Percentiles rank a stretch among this genome's conserved stretches.
Conservation (phyloP, 2,329 filamentous ascomycete species). For the Seiridium unicorne region DNA sequence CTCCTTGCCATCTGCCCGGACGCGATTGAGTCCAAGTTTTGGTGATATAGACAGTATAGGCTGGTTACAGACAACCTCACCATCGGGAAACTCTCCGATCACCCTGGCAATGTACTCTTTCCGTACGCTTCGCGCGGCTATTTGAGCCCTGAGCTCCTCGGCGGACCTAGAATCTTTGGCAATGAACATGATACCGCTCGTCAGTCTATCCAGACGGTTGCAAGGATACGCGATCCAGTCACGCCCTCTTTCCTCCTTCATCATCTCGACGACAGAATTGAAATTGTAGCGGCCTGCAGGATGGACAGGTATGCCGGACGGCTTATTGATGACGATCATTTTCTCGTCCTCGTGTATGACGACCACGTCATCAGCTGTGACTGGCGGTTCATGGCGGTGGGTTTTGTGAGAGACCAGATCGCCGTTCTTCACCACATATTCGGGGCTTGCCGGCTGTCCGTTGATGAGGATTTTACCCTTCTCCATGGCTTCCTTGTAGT, state of each 20-base stretch:
- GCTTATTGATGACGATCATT: slow-evolving; percentile 96
- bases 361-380: slow-evolving; percentile 74
- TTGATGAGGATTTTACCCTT: slow-evolving; percentile 78
- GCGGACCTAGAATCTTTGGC: slow-evolving; percentile 82
- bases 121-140: slow-evolving; percentile 76
- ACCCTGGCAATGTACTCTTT: slow-evolving; percentile 96
- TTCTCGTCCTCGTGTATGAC: slow-evolving; percentile 90
- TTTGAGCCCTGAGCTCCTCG: slow-evolving; percentile 72
- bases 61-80: slow-evolving; percentile 87
- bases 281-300: slow-evolving; percentile 93
- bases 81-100: slow-evolving; percentile 86
- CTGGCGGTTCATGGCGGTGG: slow-evolving; percentile 93
- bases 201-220: slow-evolving; percentile 90
- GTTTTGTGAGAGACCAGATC: slow-evolving; percentile 90
- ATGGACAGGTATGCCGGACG: slow-evolving; percentile 91
- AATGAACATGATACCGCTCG: slow-evolving; percentile 97
- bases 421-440: slow-evolving; percentile 79
- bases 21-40: slow-evolving; percentile 89
- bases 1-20: slow-evolving; percentile 88
- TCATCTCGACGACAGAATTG: slow-evolving; percentile 92
- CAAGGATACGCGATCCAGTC: slow-evolving; percentile 66
- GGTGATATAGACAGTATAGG: slow-evolving; percentile 93
- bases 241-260: slow-evolving; percentile 69
- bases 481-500: slow-evolving; percentile 85
- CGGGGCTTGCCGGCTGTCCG: slow-evolving; percentile 64